Evolutionary conservation across 2,329 filamentous ascomycete genomes (phyloP).

Genomic region (Metarhizium anisopliae): DNA sequence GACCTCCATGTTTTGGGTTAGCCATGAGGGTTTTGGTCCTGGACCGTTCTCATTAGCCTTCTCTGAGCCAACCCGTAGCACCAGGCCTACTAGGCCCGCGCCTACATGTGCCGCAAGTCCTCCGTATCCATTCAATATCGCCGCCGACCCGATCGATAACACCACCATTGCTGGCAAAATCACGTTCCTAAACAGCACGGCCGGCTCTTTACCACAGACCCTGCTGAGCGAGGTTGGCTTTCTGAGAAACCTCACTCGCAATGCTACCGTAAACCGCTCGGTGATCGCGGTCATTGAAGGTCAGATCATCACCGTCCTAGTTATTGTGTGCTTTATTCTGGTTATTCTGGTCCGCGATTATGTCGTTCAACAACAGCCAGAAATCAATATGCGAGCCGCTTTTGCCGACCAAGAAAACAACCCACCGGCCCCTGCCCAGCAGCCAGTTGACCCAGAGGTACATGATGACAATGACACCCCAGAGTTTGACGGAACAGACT

Average conservation of each 20-base stretch:
- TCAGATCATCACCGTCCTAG: constrained; percentile 83
- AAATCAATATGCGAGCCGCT: constrained; percentile 70
- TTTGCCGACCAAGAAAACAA: constrained; percentile 39
- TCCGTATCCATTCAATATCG: not conserved
- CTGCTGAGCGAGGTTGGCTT: constrained; percentile 50
- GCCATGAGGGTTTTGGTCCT: constrained; percentile 58
- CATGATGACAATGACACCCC: constrained; percentile 8
- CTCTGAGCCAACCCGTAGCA: not conserved
- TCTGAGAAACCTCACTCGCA: constrained; percentile 56
- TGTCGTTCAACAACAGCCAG: constrained; percentile 94
- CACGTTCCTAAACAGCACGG: constrained; percentile 8
- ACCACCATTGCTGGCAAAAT: constrained; percentile 6
- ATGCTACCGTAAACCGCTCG: constrained; percentile 63
- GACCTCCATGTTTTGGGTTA: constrained; percentile 91
- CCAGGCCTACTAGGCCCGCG: not conserved
- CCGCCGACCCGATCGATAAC: constrained; percentile 9
- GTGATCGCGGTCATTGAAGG: constrained; percentile 82
- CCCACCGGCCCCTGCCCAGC: constrained; percentile 7
- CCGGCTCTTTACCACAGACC: constrained; percentile 19
- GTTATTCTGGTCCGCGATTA: constrained; percentile 95
- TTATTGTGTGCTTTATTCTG: constrained; percentile 92
- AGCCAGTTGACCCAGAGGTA: constrained; percentile 10
- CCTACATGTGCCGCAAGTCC: not conserved
- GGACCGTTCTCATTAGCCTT: constrained; percentile 13
- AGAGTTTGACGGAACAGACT: constrained; percentile 19